Percentiles rank a stretch among this genome's conserved stretches.
These are phyloP conservation scores for Alternaria metachromatica DNA, from an alignment of 2,329 filamentous ascomycete species.

Conservation along the genomic window DNA sequence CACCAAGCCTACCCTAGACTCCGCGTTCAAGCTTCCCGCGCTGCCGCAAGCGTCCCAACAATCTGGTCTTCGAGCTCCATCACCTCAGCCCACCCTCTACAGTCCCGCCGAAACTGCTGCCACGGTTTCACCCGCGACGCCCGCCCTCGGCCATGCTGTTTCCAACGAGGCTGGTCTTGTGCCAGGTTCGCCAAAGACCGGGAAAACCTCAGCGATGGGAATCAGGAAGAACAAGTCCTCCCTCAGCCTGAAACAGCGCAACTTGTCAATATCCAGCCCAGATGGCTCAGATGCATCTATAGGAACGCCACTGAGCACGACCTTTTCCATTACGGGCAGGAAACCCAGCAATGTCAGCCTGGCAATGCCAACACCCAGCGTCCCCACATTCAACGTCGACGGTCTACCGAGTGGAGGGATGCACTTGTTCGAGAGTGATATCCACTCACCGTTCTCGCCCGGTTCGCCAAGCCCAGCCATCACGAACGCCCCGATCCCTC, in stretches of 20 bases:
- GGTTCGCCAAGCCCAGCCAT: conserved; percentile 70
- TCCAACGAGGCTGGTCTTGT: conserved; percentile 53
- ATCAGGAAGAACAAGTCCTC: conserved; percentile 61
- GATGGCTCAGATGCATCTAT: conserved; percentile 72
- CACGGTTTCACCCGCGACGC: conserved; percentile 49
- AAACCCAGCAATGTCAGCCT: conserved; percentile 64
- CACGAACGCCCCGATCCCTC: conserved; percentile 72
- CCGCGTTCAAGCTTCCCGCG: conserved; percentile 42
- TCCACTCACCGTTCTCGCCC: conserved; percentile 70
- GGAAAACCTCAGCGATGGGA: conserved; percentile 37
- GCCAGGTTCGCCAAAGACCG: conserved; percentile 45
- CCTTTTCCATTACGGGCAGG: conserved; percentile 62
- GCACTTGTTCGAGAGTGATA: conserved; percentile 82
- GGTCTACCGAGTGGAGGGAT: conserved; percentile 70
- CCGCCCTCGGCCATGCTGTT: conserved; percentile 46
- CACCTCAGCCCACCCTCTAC: conserved; percentile 45
- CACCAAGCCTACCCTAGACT: conserved; percentile 34
- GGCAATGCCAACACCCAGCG: conserved; percentile 72
- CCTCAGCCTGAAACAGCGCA: conserved; percentile 74
- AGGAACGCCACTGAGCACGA: conserved; percentile 74
- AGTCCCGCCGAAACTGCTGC: conserved; percentile 51
- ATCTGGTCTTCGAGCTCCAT: conserved; percentile 37
- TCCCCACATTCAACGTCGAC: conserved; percentile 65
- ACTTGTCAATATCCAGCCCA: conserved; percentile 69
- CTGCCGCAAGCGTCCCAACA: conserved; percentile 38